These are phyloP conservation scores for Xerocomus minutiporus DNA, from an alignment of 1,284 basidiomycete species.

Conservation along the genomic window DNA sequence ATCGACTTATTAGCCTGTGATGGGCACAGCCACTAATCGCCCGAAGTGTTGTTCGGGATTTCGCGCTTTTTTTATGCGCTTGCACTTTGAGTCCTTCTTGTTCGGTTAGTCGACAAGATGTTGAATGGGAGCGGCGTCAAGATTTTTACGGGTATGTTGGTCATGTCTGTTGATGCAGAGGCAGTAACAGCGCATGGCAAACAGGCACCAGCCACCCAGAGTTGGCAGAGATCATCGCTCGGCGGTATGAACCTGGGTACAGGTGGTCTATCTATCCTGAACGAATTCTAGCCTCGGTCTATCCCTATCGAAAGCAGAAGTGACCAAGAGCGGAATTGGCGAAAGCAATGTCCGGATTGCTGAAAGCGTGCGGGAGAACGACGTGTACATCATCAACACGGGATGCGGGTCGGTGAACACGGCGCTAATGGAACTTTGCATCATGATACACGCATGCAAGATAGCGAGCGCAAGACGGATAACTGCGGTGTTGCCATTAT, in stretches of 20 bases:
- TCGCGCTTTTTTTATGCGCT: constrained; percentile 9
- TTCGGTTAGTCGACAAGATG: constrained; percentile 40
- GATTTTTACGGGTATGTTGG: constrained; percentile 78
- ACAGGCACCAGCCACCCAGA: constrained; percentile 93
- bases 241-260: constrained; percentile 56
- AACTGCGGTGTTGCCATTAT: constrained; percentile 93
- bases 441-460: constrained; percentile 99
- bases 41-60: constrained; percentile 17
- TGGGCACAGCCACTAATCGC: constrained; percentile 20
- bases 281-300: constrained; percentile 66
- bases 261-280: constrained; percentile 19
- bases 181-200: constrained; percentile 5
- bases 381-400: constrained; percentile 99
- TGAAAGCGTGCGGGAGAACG: constrained; percentile 96
- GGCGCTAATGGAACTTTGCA: constrained; percentile 92
- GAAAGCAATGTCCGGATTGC: constrained; percentile 90
- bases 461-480: constrained; percentile 94
- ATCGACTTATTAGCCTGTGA: neutral
- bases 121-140: constrained; percentile 83
- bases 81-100: constrained; percentile 3
- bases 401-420: constrained; percentile 86
- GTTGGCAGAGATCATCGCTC: constrained; percentile 89
- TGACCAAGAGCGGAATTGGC: constrained; percentile 86
- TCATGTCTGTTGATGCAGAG: neutral
- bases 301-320: constrained; percentile 78